These are phyloP conservation scores for Xylariomycetidae sp. DNA, from an alignment of 2,329 filamentous ascomycete genomes.

Conservation along the genomic window DNA sequence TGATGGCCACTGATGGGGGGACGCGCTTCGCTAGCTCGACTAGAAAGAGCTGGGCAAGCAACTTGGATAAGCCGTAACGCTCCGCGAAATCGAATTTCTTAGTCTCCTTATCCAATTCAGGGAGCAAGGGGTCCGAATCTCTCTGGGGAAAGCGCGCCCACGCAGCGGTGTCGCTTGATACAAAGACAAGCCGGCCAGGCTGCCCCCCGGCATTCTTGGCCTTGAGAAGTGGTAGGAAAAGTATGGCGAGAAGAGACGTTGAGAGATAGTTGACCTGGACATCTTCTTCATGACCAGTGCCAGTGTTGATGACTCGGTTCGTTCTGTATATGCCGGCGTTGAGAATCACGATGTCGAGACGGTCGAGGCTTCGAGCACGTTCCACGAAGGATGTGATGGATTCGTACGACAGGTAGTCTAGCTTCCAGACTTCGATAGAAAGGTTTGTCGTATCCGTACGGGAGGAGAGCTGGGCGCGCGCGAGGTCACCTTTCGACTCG, in stretches of 20 bases:
- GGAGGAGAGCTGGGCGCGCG: background rate
- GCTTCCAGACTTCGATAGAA: conserved; percentile 35
- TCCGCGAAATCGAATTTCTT: conserved; percentile 8
- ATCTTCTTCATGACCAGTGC: conserved; percentile 33
- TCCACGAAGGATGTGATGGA: conserved; percentile 33
- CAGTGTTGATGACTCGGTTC: conserved; percentile 1
- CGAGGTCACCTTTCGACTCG: conserved; percentile 19
- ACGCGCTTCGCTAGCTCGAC: conserved; percentile 19
- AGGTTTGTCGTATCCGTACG: background rate
- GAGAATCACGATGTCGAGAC: conserved; percentile 34
- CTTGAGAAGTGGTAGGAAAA: conserved; percentile 41
- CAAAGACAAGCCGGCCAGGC: conserved; percentile 9
- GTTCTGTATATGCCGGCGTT: conserved; percentile 17
- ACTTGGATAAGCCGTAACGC: conserved; percentile 13
- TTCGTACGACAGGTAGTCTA: conserved; percentile 35
- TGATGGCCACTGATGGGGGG: conserved; percentile 5
- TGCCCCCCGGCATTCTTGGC: conserved; percentile 2
- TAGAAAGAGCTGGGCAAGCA: conserved; percentile 20
- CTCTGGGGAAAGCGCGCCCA: conserved; percentile 8
- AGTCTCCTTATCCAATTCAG: conserved; percentile 2
- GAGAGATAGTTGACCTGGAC: conserved; percentile 47
- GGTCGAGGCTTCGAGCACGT: conserved; percentile 24
- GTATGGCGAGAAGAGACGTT: conserved; percentile 42
- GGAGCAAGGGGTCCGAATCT: background rate
- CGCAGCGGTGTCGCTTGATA: conserved; percentile 17